These are phyloP conservation scores for Phytophthora palmivora DNA, from an alignment of 352 stramenopile species.

Conservation along the genomic window DNA sequence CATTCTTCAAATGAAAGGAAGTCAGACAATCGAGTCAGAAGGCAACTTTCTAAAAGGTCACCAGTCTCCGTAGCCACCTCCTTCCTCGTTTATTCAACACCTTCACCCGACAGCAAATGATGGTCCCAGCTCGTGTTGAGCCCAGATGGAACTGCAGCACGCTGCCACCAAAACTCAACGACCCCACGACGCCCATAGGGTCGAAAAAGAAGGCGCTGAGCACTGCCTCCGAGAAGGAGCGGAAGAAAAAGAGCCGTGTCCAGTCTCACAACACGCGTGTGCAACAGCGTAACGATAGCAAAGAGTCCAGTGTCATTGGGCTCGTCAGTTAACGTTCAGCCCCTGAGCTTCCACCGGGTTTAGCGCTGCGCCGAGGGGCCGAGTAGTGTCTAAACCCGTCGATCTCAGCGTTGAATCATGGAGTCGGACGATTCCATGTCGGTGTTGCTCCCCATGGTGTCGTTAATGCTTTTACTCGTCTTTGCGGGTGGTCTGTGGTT, in stretches of 20 bases:
- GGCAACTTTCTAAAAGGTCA: conserved; percentile 12
- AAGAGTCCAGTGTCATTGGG: conserved; percentile 15
- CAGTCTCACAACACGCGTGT: conserved; percentile 17
- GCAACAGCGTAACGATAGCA: conserved; percentile 13
- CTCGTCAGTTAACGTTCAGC: conserved; percentile 18
- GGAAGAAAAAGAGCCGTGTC: conserved; percentile 22
- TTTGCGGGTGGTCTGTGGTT: conserved; percentile 72
- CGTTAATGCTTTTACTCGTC: conserved; percentile 71
- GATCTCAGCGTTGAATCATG: conserved; percentile 14
- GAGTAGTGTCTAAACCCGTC: conserved; percentile 8
- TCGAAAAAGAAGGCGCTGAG: conserved; percentile 6
- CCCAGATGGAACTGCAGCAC: conserved; percentile 20
- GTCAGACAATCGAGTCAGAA: conserved; percentile 23
- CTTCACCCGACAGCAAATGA: background rate
- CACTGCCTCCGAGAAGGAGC: conserved; percentile 4
- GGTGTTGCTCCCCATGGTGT: conserved; percentile 74
- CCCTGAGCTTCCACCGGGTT: conserved; percentile 1
- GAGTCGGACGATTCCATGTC: conserved; percentile 57
- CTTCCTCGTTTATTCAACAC: too few relatives aligned
- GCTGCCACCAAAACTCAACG: conserved; percentile 3
- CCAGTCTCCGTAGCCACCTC: too few relatives aligned
- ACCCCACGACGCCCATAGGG: conserved; percentile 3
- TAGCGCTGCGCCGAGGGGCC: conserved; percentile 6
- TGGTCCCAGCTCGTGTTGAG: conserved; percentile 2
- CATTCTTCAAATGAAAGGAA: conserved; percentile 15